These are phyloP conservation scores for Aaosphaeria arxii DNA, from an alignment of 2,329 filamentous ascomycete genomes.

Conservation along the genomic window DNA sequence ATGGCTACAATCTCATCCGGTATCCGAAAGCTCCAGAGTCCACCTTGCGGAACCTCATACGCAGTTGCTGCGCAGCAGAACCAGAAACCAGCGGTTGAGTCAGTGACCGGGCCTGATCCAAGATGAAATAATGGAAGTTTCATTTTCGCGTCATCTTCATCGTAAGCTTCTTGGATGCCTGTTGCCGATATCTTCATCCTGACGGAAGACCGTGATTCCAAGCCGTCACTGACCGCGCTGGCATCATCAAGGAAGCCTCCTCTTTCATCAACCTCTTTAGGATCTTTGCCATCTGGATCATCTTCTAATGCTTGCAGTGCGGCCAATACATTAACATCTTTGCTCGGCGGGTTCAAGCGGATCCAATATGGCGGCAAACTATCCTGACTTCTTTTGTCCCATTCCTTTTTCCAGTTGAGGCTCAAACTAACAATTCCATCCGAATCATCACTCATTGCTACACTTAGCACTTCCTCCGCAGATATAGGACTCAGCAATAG, in stretches of 20 bases:
- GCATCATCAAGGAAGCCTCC: constrained; percentile 19
- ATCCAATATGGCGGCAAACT: constrained; percentile 27
- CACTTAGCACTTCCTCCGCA: constrained; percentile 19
- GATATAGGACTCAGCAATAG: constrained; percentile 15
- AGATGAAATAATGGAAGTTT: constrained; percentile 15
- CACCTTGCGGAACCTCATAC: constrained; percentile 50
- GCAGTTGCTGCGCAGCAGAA: constrained; percentile 58
- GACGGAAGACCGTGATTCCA: constrained; percentile 4
- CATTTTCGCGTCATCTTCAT: constrained; percentile 8
- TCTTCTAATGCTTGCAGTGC: constrained; percentile 9
- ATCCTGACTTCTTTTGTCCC: constrained; percentile 15
- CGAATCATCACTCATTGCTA: constrained; percentile 23
- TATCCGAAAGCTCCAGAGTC: constrained; percentile 61
- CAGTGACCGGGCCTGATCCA: constrained; percentile 4
- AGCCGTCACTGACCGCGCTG: constrained; percentile 10
- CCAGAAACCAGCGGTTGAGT: constrained; percentile 47
- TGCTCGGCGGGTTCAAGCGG: constrained; percentile 7
- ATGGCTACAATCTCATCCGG: constrained; percentile 53
- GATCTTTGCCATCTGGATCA: constrained; percentile 2
- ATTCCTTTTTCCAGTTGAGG: constrained; percentile 18
- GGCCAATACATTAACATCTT: constrained; percentile 9
- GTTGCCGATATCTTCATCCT: constrained; percentile 14
- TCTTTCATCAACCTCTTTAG: constrained; percentile 9
- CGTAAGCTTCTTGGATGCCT: constrained; percentile 22
- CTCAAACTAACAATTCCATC: constrained; percentile 23